Evolutionary conservation across 2,329 filamentous ascomycete species (phyloP).

Genomic region (Stylonectria norvegica): DNA sequence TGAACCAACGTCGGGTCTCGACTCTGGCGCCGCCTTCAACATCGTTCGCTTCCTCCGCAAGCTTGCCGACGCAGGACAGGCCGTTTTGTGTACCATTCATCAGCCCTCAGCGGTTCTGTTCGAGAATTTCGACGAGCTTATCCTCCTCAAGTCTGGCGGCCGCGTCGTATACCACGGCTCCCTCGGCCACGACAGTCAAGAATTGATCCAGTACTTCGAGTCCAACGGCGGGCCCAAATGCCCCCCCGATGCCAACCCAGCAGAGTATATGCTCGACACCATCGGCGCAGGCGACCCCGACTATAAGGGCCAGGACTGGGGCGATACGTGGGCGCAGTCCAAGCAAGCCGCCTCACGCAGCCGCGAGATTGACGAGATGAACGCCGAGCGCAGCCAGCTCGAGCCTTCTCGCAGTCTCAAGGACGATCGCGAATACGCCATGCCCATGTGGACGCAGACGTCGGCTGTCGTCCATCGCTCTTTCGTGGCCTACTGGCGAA

Average conservation of each 20-base stretch:
- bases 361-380: conserved; percentile 51
- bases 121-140: conserved; percentile 53
- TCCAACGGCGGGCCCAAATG: conserved; percentile 47
- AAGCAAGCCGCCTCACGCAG: conserved; percentile 44
- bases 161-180: conserved; percentile 53
- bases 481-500: conserved; percentile 63
- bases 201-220: conserved; percentile 51
- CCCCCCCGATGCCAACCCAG: conserved; percentile 47
- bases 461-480: conserved; percentile 52
- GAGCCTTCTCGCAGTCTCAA: conserved; percentile 37
- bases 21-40: conserved; percentile 57
- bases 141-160: conserved; percentile 53
- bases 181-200: conserved; percentile 47
- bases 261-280: conserved; percentile 54
- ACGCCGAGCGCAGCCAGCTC: conserved; percentile 41
- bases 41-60: conserved; percentile 61
- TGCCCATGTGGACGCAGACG: conserved; percentile 54
- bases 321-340: conserved; percentile 56
- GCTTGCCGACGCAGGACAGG: conserved; percentile 57
- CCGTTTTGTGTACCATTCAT: conserved; percentile 59
- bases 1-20: conserved; percentile 57
- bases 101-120: conserved; percentile 56
- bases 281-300: conserved; percentile 62
- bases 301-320: conserved; percentile 60
- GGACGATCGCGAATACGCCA: conserved; percentile 60